Evolutionary conservation across 2,329 filamentous ascomycete species (phyloP).

Genomic region (Lizonia empirigonia): DNA sequence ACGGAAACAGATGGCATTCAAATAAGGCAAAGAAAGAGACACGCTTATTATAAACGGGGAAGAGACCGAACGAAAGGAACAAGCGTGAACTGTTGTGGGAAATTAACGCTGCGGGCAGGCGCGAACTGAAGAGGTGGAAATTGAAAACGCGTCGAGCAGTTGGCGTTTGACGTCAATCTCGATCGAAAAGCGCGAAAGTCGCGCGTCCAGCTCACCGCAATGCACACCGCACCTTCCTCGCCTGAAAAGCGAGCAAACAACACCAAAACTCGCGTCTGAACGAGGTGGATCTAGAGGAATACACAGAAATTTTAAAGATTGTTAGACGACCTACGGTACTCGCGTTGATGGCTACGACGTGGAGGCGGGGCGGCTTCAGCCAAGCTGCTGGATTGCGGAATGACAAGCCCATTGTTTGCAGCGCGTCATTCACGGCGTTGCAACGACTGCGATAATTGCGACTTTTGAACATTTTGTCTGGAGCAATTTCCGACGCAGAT

Average conservation of each 20-base stretch:
- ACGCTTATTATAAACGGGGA: conserved; percentile 1
- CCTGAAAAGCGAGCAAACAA: conserved; percentile 1
- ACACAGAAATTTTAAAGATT: neutral
- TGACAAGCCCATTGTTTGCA: neutral
- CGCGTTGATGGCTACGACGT: neutral
- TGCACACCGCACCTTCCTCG: conserved; percentile 6
- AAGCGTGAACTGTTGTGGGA: conserved; percentile 11
- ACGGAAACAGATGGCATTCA: conserved; percentile 11
- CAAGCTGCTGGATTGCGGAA: neutral
- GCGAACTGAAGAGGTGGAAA: conserved; percentile 14
- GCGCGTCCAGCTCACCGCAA: conserved; percentile 19
- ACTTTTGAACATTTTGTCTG: neutral
- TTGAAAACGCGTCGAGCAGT: conserved; percentile 15
- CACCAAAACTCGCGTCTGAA: neutral
- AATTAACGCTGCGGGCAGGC: conserved; percentile 13
- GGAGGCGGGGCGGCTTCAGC: conserved; percentile 1
- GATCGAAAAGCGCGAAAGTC: conserved; percentile 25
- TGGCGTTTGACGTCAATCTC: conserved; percentile 26
- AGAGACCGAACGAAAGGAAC: conserved; percentile 3
- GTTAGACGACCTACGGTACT: conserved; percentile 3
- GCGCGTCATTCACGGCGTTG: neutral
- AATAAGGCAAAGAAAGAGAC: neutral
- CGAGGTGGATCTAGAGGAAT: neutral
- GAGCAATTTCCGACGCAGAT: neutral
- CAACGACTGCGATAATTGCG: neutral